Percentiles rank a stretch among this genome's conserved stretches.
Evolutionary conservation across 352 stramenopile species (phyloP).

Genomic region (Globisporangium echinulatum): DNA sequence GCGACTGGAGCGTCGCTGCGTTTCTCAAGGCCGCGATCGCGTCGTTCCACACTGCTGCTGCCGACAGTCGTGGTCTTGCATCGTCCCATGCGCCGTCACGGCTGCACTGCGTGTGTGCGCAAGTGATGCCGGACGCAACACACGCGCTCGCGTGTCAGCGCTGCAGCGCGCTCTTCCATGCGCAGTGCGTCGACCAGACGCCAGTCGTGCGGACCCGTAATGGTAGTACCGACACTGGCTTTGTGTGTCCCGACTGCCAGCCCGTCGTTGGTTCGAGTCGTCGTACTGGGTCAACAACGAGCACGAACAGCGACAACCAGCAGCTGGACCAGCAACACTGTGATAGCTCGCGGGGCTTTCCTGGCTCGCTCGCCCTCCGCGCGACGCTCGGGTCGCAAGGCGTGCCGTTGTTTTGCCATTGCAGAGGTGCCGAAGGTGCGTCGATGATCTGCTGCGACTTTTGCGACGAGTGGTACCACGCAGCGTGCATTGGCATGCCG

Average conservation of each 20-base stretch:
- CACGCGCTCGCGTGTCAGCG: too few species aligned
- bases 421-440: conserved; percentile 45
- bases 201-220: too few species aligned
- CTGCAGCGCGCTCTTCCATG: too few species aligned
- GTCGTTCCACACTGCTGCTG: conserved; percentile 18
- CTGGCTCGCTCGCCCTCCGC: neutral
- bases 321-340: too few species aligned
- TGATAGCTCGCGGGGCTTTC: too few species aligned
- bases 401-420: conserved; percentile 64
- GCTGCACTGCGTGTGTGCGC: neutral
- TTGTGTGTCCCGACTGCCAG: too few species aligned
- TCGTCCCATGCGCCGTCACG: too few species aligned
- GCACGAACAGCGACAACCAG: too few species aligned
- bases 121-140: conserved; percentile 29
- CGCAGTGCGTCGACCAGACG: too few species aligned
- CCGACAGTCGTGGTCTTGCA: neutral
- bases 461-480: conserved; percentile 86
- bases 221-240: too few species aligned
- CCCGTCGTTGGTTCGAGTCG: too few species aligned
- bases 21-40: conserved; percentile 43
- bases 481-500: conserved; percentile 55
- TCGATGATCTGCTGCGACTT: conserved; percentile 87
- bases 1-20: conserved; percentile 16
- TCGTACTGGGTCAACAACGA: too few species aligned
- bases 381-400: conserved; percentile 13